phyloP scores from a whole-genome alignment of 331 rosid genomes.

The Malus hybrid region DNA sequence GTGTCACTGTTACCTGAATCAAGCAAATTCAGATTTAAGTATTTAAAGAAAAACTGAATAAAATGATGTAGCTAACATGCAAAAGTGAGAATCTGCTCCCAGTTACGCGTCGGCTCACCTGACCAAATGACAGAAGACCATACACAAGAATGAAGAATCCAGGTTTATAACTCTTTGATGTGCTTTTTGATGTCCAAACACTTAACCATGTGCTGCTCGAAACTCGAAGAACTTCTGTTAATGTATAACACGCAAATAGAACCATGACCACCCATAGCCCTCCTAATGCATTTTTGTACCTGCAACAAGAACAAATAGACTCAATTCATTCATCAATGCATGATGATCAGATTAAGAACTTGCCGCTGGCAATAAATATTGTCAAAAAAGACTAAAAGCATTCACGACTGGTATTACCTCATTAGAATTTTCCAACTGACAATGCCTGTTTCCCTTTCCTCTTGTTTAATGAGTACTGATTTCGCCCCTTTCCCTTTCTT shows the following conservation, averaged over 20 bases:
- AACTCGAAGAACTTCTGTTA: slow-evolving; percentile 72
- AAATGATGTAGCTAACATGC: not conserved
- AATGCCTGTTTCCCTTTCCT: slow-evolving; percentile 83
- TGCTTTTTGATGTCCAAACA: slow-evolving; percentile 68
- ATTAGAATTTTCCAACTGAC: slow-evolving; percentile 69
- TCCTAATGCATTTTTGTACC: slow-evolving; percentile 77
- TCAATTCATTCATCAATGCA: not conserved
- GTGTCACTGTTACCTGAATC: slow-evolving; percentile 64
- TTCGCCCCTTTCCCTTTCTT: slow-evolving; percentile 48
- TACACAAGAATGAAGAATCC: slow-evolving; percentile 65
- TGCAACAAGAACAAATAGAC: slow-evolving; percentile 17
- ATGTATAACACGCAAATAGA: slow-evolving; percentile 51
- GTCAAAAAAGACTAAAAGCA: not conserved
- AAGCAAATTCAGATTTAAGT: slow-evolving; percentile 6
- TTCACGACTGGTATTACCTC: slow-evolving; percentile 35
- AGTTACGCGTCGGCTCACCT: slow-evolving; percentile 32
- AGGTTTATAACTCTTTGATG: slow-evolving; percentile 34
- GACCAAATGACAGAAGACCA: slow-evolving; percentile 67
- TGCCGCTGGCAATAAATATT: not conserved
- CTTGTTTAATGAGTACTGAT: slow-evolving; percentile 72
- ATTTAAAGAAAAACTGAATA: not conserved
- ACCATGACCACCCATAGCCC: slow-evolving; percentile 70
- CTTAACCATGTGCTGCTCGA: slow-evolving; percentile 85
- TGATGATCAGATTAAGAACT: not conserved
- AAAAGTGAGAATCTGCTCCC: not conserved